Conservation (phyloP, 805 yeast genomes). For the Myxozyma melibiosi region DNA sequence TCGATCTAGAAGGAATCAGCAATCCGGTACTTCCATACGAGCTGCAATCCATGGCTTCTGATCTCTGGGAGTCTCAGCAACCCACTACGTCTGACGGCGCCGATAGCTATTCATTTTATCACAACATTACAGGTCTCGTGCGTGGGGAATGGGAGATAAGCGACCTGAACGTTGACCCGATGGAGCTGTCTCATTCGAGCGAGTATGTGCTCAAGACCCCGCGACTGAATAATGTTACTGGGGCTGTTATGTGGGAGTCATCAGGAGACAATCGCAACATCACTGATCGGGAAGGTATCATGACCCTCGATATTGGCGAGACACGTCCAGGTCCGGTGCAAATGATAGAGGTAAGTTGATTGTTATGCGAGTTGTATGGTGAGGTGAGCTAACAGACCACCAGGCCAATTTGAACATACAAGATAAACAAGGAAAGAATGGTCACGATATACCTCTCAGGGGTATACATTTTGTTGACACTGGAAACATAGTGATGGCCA, state of each 20-base stretch:
- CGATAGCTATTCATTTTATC: constrained; percentile 27
- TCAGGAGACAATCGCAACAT: constrained; percentile 37
- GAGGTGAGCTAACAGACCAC: not conserved
- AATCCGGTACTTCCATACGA: constrained; percentile 59
- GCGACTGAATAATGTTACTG: constrained; percentile 14
- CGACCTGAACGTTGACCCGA: constrained; percentile 24
- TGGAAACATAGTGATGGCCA: constrained; percentile 42
- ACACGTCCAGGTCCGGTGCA: constrained; percentile 26
- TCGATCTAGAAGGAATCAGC: constrained; percentile 29
- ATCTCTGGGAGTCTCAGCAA: constrained; percentile 52
- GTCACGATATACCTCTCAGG: constrained; percentile 35
- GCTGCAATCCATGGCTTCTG: constrained; percentile 52
- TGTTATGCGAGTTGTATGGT: not conserved
- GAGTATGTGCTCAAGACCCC: not conserved
- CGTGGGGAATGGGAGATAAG: constrained; percentile 27
- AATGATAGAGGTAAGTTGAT: constrained; percentile 22
- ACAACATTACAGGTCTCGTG: constrained; percentile 29
- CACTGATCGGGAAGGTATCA: constrained; percentile 22
- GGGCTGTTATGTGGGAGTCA: constrained; percentile 21
- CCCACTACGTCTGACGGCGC: constrained; percentile 33
- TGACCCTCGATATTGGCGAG: constrained; percentile 28
- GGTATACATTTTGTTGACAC: constrained; percentile 43
- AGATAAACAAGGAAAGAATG: constrained; percentile 33
- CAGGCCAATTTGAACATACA: constrained; percentile 23
- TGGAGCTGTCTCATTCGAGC: constrained; percentile 22